Evolutionary conservation across 441 rosid species (phyloP), one percentile per base, ranked within the genome.

Genomic region (Mallotus japonicus): DNA sequence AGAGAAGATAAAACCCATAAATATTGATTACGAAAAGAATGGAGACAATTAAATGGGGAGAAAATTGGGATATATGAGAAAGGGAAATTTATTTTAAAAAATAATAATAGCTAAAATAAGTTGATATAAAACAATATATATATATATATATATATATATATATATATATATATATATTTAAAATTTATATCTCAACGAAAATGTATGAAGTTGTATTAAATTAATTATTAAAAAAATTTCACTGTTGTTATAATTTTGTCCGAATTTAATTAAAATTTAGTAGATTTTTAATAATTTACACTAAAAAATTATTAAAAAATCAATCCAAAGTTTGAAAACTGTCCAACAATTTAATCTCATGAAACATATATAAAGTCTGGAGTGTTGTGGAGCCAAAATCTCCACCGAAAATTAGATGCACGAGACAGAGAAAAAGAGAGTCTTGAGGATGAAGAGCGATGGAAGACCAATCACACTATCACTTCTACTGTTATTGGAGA

Each of bases 371-470:
- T 3, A 78, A 72, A 51, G 50, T 19, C 10, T 15, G 3, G 16
- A 20, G 63, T 8, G 20, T 10, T 34, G 80, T 74, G 83, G 83
- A 81, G 79, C 79, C 82, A 57, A 71, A 28, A 78, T 57, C 61
- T 73, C 82, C 82, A 78, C 79, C 67, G 71, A 75, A 22, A 73
- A 44, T 10, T 64, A 70, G 34, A 70, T 40, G 40, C 40, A 37
- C 5, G 62, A 47, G 50, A 44, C 69, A 54, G 56, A 32, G 40
- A 37, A 37, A 37, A 37, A 37, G 80, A 37, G 80, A 79, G 83
- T 10, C 80, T 79, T 78, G 65, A 77, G 71, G 49, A 64, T 20
- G 78, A 76, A 85, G 81, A 62, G 65, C 32, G 53, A 47, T 61
- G 28, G 60, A 11, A 59, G 75, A 54, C 64, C 74, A 78, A 76